Evolutionary conservation across 2,329 filamentous ascomycete genomes (phyloP).

Genomic region (Xylogone sp.): DNA sequence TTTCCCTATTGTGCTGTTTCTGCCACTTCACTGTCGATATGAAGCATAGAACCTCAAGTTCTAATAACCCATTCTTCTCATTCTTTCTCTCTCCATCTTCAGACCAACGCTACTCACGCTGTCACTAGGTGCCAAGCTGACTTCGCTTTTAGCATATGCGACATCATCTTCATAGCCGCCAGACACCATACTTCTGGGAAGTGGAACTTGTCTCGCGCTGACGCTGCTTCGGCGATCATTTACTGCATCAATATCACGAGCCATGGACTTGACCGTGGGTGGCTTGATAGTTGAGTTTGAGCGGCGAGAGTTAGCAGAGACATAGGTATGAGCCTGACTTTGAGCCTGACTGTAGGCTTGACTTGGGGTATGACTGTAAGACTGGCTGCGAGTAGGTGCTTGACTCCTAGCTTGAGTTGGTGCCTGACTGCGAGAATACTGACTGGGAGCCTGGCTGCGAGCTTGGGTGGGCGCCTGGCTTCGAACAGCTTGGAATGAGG

Average conservation of each 20-base stretch:
- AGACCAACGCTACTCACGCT: constrained; percentile 58
- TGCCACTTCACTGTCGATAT: neutral
- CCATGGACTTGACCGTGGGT: neutral
- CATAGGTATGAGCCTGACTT: neutral
- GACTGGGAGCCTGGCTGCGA: no score
- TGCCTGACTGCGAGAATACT: neutral
- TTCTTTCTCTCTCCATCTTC: neutral
- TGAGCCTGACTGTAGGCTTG: neutral
- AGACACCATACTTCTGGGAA: constrained; percentile 9
- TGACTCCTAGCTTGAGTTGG: neutral
- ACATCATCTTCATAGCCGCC: constrained; percentile 29
- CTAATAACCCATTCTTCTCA: neutral
- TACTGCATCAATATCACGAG: neutral
- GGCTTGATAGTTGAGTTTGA: constrained; percentile 4
- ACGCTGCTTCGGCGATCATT: neutral
- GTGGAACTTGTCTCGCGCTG: constrained; percentile 12
- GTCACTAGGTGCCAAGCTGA: constrained; percentile 56
- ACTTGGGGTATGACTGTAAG: neutral
- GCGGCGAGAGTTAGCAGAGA: neutral
- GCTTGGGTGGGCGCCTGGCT: no score
- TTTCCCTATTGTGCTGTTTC: no score
- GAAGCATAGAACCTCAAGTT: neutral
- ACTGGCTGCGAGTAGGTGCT: neutral
- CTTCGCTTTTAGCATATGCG: constrained; percentile 42
- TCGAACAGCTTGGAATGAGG: no score